Evolutionary conservation across 2,329 filamentous ascomycete species (phyloP).

Genomic region (Claviceps spartinae): DNA sequence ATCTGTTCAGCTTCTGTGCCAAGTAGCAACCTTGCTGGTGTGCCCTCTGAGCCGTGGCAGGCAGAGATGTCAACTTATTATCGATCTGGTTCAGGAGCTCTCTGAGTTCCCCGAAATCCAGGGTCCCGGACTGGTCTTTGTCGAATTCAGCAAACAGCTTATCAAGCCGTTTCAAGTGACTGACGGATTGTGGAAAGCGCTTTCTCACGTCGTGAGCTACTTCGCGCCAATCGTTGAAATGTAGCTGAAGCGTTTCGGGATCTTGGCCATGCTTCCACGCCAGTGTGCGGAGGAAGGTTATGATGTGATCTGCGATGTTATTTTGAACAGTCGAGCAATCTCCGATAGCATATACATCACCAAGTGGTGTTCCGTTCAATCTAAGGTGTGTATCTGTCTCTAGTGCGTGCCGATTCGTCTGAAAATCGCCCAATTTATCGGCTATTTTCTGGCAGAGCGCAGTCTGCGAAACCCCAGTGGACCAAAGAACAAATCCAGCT

Average conservation of each 20-base stretch:
- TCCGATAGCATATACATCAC: conserved; percentile 91
- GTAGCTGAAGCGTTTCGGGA: conserved; percentile 74
- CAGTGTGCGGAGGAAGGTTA: conserved; percentile 76
- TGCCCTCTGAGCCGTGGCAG: conserved; percentile 88
- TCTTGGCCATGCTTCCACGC: conserved; percentile 89
- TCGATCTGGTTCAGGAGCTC: conserved; percentile 89
- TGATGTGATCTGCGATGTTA: conserved; percentile 83
- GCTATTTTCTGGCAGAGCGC: conserved; percentile 66
- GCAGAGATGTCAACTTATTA: conserved; percentile 82
- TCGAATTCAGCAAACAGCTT: conserved; percentile 87
- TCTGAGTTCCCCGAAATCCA: conserved; percentile 84
- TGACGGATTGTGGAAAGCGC: conserved; percentile 80
- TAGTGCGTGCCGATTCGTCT: conserved; percentile 81
- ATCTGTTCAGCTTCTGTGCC: conserved; percentile 84
- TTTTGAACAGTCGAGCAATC: conserved; percentile 97
- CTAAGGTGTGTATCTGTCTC: conserved; percentile 92
- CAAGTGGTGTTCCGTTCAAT: conserved; percentile 73
- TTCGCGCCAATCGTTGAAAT: conserved; percentile 75
- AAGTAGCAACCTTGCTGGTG: conserved; percentile 94
- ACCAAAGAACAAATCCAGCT: conserved; percentile 95
- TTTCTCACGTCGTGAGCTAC: conserved; percentile 74
- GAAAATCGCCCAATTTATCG: conserved; percentile 57
- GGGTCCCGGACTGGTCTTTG: conserved; percentile 79
- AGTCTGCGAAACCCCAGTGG: conserved; percentile 83
- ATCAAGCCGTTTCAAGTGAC: conserved; percentile 79